Base-by-base conservation (phyloP, 2,329 filamentous ascomycete species). In the Exophiala sideris region DNA sequence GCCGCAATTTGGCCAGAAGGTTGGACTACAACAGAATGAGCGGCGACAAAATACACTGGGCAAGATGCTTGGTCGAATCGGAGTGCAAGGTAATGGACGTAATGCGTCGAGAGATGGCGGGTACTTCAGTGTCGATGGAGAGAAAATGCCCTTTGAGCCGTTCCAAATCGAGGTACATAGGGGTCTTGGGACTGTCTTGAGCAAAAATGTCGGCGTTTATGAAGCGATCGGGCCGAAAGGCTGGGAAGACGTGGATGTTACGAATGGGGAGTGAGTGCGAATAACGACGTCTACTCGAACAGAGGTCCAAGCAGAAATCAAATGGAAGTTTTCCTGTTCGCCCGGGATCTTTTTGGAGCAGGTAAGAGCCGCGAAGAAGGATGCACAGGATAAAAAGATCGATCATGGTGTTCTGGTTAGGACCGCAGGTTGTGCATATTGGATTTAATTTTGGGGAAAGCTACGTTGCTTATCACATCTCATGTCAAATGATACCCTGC, bases 41-140 rank as follows among this genome's bases (percentile, higher is more conserved):
- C 36, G 24, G 8, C 47, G 32, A 12, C 48, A 45, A 42, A 54
- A 46, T 11, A 49, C 35, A 18, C 18, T 50, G 35, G 53, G 50
- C 20, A 21, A 38, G 12, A 29, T 52, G n/a, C 32, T 56, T 16
- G 42, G 45, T n/a, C 53, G 52, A 5, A 18, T 56, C 4, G 51
- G 45, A 7, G 32, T 32, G 10, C 18, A 10, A 6, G 40, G 44
- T 2, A 45, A 47, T 11, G 48, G 50, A 2, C 40, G 44, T 5
- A 49, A 50, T 16, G 52, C 24, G 7, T 74, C 86, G 58, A 79
- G 85, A 64, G 75, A 81, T 36, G 80, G 85, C 58, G 92, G 92
- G 1, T 94, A 88, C 69, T 95, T 99, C 68, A 95, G 90, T 68
- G 90, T 99, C 61, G 94, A 97, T 66, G 94, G 94, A 35, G 94